Evolutionary conservation across 495 filamentous ascomycete genomes (phyloP).

Genomic region (Talaromyces wortmannii): DNA sequence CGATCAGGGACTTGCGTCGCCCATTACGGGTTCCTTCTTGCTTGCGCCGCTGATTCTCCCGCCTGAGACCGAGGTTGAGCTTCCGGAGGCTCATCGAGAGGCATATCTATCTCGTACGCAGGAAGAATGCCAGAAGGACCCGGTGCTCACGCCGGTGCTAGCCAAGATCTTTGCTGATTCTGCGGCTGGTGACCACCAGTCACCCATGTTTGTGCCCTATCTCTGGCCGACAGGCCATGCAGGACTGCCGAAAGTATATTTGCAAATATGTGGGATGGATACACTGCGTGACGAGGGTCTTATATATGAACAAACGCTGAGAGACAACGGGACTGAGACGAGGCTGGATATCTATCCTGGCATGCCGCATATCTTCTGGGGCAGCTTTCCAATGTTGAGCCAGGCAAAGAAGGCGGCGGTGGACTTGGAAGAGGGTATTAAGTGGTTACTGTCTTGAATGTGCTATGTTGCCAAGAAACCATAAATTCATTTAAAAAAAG

Average conservation of each 20-base stretch:
- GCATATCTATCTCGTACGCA: constrained; percentile 30
- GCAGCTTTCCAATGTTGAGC: constrained; percentile 14
- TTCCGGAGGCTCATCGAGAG: constrained; percentile 20
- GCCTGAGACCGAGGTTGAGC: constrained; percentile 9
- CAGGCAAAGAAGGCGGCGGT: constrained; percentile 6
- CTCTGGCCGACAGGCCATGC: constrained; percentile 4
- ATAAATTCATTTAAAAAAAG: no score
- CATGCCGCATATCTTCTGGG: constrained; percentile 32
- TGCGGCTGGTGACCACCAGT: background rate
- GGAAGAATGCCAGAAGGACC: constrained; percentile 19
- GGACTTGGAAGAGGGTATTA: constrained; percentile 8
- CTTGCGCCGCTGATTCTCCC: background rate
- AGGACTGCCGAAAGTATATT: constrained; percentile 26
- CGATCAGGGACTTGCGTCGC: constrained; percentile 33
- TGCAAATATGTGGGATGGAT: constrained; percentile 32
- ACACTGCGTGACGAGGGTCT: constrained; percentile 22
- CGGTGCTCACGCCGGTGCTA: constrained; percentile 7
- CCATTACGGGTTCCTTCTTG: constrained; percentile 36
- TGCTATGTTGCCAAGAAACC: background rate
- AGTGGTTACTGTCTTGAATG: constrained; percentile 9
- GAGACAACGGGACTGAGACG: constrained; percentile 24
- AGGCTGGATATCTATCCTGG: constrained; percentile 34
- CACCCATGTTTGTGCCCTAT: constrained; percentile 4
- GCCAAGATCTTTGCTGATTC: constrained; percentile 1
- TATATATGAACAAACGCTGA: constrained; percentile 25